Evolutionary conservation across 129 eudicot genomes (phyloP).

Genomic region (Apium graveolens): DNA sequence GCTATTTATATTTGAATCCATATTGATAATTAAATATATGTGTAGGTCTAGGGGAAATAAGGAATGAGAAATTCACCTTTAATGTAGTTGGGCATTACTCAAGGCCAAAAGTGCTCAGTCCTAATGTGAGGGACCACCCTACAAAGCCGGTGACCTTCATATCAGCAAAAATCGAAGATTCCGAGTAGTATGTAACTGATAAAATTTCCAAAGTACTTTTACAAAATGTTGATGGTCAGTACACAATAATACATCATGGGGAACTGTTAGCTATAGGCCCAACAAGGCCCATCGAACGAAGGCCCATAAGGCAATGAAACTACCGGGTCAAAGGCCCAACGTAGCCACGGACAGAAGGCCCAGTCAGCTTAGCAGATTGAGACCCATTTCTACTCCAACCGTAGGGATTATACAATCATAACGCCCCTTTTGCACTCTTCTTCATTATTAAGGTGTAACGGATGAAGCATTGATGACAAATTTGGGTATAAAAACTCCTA

Average conservation of each 20-base stretch:
- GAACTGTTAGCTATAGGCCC: no score
- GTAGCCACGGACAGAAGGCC: no score
- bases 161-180: slow-evolving; percentile 44
- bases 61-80: slow-evolving; percentile 77
- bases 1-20: background rate
- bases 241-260: background rate
- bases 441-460: no score
- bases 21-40: background rate
- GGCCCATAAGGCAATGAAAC: no score
- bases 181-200: slow-evolving; percentile 23
- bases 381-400: no score
- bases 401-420: no score
- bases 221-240: background rate
- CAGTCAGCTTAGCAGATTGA: no score
- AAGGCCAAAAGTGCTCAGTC: slow-evolving; percentile 78
- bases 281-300: no score
- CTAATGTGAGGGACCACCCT: slow-evolving; percentile 62
- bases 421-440: no score
- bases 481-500: no score
- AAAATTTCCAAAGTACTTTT: background rate
- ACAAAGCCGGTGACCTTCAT: slow-evolving; percentile 61
- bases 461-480: no score
- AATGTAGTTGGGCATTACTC: slow-evolving; percentile 95
- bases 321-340: no score
- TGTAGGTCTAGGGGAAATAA: slow-evolving; percentile 80